Conservation (phyloP, 441 rosid genomes). For the Biscutella auriculata region DNA sequence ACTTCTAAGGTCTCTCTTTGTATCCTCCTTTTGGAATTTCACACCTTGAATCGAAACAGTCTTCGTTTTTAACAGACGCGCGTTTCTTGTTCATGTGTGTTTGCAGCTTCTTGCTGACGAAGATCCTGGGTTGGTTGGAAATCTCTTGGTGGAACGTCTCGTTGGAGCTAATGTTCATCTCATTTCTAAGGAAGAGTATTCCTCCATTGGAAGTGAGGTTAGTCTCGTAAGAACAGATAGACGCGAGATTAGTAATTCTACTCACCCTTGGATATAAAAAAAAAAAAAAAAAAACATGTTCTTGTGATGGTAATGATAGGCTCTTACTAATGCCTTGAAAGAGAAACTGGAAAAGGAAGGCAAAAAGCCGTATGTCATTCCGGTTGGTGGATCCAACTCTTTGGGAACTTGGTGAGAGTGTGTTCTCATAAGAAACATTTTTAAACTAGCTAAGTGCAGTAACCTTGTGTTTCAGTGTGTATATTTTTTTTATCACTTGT, state of each 20-base stretch:
- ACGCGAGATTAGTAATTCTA: background rate
- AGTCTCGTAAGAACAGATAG: slow-evolving; percentile 1
- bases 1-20: slow-evolving; percentile 57
- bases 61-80: background rate
- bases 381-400: slow-evolving; percentile 93
- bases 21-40: background rate
- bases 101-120: slow-evolving; percentile 61
- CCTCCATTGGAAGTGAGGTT: slow-evolving; percentile 74
- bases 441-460: background rate
- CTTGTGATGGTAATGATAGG: slow-evolving; percentile 29
- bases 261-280: background rate
- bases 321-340: slow-evolving; percentile 58
- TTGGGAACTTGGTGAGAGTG: slow-evolving; percentile 85
- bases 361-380: slow-evolving; percentile 79
- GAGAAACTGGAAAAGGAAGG: slow-evolving; percentile 72
- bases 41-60: background rate
- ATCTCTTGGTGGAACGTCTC: slow-evolving; percentile 81
- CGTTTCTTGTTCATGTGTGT: background rate
- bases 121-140: slow-evolving; percentile 83
- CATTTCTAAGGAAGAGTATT: slow-evolving; percentile 84
- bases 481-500: too few species aligned
- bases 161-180: slow-evolving; percentile 81
- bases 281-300: background rate
- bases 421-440: background rate
- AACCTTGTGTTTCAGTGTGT: too few species aligned